phyloP scores from a whole-genome alignment of 306 rosid species.

The Medicago arabica region DNA sequence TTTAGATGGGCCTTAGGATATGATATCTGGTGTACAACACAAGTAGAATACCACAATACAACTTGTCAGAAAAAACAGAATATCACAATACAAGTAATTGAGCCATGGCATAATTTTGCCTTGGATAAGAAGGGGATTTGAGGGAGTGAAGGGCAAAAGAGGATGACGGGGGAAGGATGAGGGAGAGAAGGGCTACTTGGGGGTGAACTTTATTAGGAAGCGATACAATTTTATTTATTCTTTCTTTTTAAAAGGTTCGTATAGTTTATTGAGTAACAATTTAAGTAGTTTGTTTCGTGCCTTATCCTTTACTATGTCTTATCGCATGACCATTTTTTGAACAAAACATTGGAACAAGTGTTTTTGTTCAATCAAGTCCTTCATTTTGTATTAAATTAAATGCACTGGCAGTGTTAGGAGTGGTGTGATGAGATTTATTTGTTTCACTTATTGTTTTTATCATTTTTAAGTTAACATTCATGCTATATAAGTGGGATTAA shows the following conservation, averaged over 20 bases:
- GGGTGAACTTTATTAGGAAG: not conserved
- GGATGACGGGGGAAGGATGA: not conserved
- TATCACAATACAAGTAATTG: not conserved
- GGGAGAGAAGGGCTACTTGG: not conserved
- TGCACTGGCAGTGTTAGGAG: not conserved
- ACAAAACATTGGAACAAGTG: not conserved
- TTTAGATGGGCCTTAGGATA: too few species aligned
- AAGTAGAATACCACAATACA: not conserved
- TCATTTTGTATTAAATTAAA: not conserved
- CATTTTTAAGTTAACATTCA: not conserved
- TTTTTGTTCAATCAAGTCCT: not conserved
- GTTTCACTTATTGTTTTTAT: not conserved
- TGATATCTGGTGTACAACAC: not conserved
- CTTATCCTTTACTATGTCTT: not conserved
- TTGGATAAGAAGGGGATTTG: not conserved
- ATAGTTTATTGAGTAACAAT: not conserved
- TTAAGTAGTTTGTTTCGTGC: not conserved
- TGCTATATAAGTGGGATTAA: not conserved
- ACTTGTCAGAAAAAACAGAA: not conserved
- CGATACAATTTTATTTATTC: not conserved
- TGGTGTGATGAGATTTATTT: slow-evolving; percentile 7
- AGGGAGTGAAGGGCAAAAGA: not conserved
- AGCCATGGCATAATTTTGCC: not conserved
- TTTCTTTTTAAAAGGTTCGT: not conserved
- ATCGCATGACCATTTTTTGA: not conserved